Conservation (phyloP, 2,329 filamentous ascomycete genomes). For the Clarireedia sp. region DNA sequence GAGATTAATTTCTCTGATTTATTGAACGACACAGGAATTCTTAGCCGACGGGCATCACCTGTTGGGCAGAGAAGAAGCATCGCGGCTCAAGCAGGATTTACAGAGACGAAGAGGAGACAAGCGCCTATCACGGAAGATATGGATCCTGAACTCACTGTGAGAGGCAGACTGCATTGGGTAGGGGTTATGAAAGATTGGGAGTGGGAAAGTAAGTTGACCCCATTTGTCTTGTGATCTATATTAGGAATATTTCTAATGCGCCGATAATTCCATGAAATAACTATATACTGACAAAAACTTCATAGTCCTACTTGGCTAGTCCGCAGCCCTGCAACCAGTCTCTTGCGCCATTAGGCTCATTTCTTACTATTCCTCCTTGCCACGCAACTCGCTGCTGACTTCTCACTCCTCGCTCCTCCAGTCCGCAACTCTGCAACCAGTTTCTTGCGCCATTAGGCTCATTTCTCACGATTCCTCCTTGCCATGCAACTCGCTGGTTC, state of each 20-base stretch:
- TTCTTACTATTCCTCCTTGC: no score
- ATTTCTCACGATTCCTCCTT: no score
- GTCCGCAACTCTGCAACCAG: background rate
- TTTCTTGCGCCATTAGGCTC: no score
- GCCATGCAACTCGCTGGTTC: no score
- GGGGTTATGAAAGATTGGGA: conserved; percentile 64
- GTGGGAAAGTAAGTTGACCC: conserved; percentile 55
- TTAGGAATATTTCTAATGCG: no score
- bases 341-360: no score
- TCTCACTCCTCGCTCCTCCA: no score
- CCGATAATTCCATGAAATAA: background rate
- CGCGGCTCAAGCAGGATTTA: conserved; percentile 8
- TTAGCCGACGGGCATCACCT: background rate
- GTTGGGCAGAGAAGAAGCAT: conserved; percentile 8
- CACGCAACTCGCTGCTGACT: no score
- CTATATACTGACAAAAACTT: background rate
- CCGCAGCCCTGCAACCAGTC: background rate
- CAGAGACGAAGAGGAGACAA: conserved; percentile 15
- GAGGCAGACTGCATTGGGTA: conserved; percentile 59
- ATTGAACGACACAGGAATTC: conserved; percentile 25
- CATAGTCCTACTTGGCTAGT: conserved; percentile 3
- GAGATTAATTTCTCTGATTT: conserved; percentile 25
- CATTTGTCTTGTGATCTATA: no score
- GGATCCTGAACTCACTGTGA: conserved; percentile 55
- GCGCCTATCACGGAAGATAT: conserved; percentile 33